Evolutionary conservation across 148 eudicot genomes (phyloP).

Genomic region (Nepenthes mirabilis): DNA sequence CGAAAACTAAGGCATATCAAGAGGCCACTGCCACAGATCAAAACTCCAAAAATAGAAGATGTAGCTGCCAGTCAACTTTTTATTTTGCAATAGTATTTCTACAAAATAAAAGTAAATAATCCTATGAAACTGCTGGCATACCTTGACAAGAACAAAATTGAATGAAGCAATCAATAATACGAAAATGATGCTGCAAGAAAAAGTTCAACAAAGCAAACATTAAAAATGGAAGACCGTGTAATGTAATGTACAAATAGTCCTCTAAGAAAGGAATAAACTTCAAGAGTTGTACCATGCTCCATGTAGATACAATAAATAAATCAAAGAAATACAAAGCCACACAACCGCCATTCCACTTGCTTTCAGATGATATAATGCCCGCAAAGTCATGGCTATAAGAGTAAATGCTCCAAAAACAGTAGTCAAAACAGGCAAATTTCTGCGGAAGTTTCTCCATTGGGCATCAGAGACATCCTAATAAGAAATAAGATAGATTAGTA

Average conservation of each 20-base stretch:
- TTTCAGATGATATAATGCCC: slow-evolving; percentile 34
- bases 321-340: slow-evolving; percentile 65
- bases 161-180: slow-evolving; percentile 50
- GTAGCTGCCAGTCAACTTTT: background rate
- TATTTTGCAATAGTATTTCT: background rate
- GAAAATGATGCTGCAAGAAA: slow-evolving; percentile 49
- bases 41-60: too few species aligned
- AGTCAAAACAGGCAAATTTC: slow-evolving; percentile 64
- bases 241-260: background rate
- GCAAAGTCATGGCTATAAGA: slow-evolving; percentile 37
- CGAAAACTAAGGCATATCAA: too few species aligned
- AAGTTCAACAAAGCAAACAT: slow-evolving; percentile 3
- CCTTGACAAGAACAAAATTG: slow-evolving; percentile 86
- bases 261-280: background rate
- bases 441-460: slow-evolving; percentile 90
- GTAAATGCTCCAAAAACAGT: slow-evolving; percentile 65
- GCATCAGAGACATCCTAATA: slow-evolving; percentile 79
- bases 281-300: slow-evolving; percentile 66
- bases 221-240: slow-evolving; percentile 8
- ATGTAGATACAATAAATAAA: slow-evolving; percentile 65
- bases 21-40: too few species aligned
- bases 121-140: slow-evolving; percentile 12
- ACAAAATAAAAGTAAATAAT: background rate
- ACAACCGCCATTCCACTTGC: slow-evolving; percentile 75
- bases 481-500: background rate